Conservation (phyloP, 2,329 filamentous ascomycete genomes). For the Penicillium sp. region DNA sequence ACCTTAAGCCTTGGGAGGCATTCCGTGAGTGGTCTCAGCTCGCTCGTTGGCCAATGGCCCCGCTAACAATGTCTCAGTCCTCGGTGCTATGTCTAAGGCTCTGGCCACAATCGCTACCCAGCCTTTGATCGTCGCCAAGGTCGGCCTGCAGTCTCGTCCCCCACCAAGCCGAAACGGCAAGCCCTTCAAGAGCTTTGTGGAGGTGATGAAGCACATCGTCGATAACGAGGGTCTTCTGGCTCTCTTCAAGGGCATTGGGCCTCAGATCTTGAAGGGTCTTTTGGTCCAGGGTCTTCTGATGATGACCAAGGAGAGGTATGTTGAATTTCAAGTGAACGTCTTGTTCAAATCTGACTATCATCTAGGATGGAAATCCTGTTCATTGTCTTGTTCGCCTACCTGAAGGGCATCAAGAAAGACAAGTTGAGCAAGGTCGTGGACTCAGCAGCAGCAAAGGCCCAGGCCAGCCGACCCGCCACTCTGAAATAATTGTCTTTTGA, state of each 20-base stretch:
- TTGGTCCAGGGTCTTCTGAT: slow-evolving; percentile 94
- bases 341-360: slow-evolving; percentile 11
- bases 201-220: slow-evolving; percentile 94
- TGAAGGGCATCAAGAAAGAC: slow-evolving; percentile 69
- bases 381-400: slow-evolving; percentile 78
- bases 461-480: slow-evolving; percentile 50
- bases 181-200: slow-evolving; percentile 88
- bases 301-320: slow-evolving; percentile 96
- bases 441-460: slow-evolving; percentile 63
- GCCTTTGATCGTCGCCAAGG: slow-evolving; percentile 95
- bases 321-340: background rate
- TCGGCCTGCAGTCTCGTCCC: slow-evolving; percentile 90
- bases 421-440: slow-evolving; percentile 69
- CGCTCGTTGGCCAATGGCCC: background rate
- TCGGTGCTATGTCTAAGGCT: slow-evolving; percentile 90
- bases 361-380: slow-evolving; percentile 82
- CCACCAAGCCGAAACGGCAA: slow-evolving; percentile 81
- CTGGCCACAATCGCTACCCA: slow-evolving; percentile 90
- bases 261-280: slow-evolving; percentile 89
- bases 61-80: slow-evolving; percentile 56
- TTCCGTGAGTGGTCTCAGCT: slow-evolving; percentile 69
- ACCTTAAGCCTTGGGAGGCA: slow-evolving; percentile 79
- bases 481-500: slow-evolving; percentile 43
- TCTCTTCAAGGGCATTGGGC: slow-evolving; percentile 96
- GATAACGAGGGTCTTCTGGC: slow-evolving; percentile 78